Conservation (phyloP, 306 rosid species). For the Parietaria judaica region DNA sequence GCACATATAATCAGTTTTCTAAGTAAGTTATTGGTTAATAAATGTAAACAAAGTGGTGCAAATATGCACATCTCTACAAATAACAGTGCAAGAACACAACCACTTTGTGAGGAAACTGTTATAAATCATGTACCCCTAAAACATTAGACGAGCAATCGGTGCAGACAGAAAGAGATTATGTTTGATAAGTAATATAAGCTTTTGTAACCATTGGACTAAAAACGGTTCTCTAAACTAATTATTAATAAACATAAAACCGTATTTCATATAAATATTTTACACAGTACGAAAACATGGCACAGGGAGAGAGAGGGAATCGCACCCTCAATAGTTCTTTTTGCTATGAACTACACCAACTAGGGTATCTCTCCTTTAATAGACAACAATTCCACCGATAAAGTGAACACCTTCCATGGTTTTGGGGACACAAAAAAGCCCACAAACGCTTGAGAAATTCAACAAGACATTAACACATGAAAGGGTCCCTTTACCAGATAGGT, state of each 20-base stretch:
- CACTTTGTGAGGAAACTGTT: no score
- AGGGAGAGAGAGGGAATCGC: slow-evolving; percentile 34
- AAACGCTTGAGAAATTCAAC: slow-evolving; percentile 10
- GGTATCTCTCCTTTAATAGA: slow-evolving; percentile 18
- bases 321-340: slow-evolving; percentile 24
- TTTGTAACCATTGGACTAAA: no score
- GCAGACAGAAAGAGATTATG: no score
- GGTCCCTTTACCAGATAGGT: slow-evolving; percentile 19
- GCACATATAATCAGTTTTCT: no score
- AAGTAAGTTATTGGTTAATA: no score
- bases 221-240: no score
- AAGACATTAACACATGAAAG: slow-evolving; percentile 13
- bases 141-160: not conserved
- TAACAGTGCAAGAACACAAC: not conserved
- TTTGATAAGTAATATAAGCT: no score
- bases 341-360: slow-evolving; percentile 20
- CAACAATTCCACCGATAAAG: slow-evolving; percentile 14
- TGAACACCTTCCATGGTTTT: slow-evolving; percentile 12
- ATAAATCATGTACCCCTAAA: not conserved
- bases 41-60: no score
- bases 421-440: not conserved
- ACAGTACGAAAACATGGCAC: no score
- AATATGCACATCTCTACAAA: no score
- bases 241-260: not conserved
- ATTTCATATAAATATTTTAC: no score